Conservation (phyloP, 768 basidiomycete genomes). For the Kondoa subrosea region DNA sequence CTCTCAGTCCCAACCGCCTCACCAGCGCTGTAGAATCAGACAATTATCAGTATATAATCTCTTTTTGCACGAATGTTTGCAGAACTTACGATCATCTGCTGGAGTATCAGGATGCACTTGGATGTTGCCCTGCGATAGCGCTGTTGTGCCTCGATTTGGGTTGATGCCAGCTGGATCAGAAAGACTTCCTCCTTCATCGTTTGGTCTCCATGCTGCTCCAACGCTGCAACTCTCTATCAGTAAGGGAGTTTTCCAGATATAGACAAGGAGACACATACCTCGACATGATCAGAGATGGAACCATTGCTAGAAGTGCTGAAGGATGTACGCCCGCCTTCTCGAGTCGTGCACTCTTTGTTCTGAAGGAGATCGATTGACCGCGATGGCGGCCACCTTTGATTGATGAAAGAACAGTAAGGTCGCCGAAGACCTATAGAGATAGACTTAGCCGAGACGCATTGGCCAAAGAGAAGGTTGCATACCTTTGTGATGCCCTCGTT, state of each 20-base stretch:
- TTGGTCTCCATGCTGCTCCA: constrained; percentile 48
- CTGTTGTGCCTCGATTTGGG: constrained; percentile 63
- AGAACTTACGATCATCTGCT: neutral
- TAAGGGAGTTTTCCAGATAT: too few relatives aligned
- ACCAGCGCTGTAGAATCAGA: too few relatives aligned
- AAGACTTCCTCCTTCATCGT: constrained; percentile 37
- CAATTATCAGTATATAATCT: too few relatives aligned
- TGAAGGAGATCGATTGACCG: constrained; percentile 66
- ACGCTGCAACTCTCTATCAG: too few relatives aligned
- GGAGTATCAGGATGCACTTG: constrained; percentile 72
- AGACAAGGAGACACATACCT: constrained; percentile 55
- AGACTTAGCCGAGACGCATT: too few relatives aligned
- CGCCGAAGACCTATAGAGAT: constrained; percentile 75
- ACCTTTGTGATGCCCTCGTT: constrained; percentile 15
- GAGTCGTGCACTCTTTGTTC: constrained; percentile 48
- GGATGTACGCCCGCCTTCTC: constrained; percentile 37
- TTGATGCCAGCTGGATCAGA: constrained; percentile 60
- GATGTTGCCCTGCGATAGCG: constrained; percentile 66
- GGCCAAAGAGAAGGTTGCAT: too few relatives aligned
- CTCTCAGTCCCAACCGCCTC: too few relatives aligned
- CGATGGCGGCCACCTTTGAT: constrained; percentile 77
- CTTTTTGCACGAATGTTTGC: too few relatives aligned
- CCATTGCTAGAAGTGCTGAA: constrained; percentile 28
- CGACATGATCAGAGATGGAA: constrained; percentile 38
- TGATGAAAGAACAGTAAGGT: constrained; percentile 61